A percentile compares a stretch with the other conserved stretches of the same genome.
Evolutionary conservation across 164 flowering plant species (phyloP).

Genomic region (Piper betle): DNA sequence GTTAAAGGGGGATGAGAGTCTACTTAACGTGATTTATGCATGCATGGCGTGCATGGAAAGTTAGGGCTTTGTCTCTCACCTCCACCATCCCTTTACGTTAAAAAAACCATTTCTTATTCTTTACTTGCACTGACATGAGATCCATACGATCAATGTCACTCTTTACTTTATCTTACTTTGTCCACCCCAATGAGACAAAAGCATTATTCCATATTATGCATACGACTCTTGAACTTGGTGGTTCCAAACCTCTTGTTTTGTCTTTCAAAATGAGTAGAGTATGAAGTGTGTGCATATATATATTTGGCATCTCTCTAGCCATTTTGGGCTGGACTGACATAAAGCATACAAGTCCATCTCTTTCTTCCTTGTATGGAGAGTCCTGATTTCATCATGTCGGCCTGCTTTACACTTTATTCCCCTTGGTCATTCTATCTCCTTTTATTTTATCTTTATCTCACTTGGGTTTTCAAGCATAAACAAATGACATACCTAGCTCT

Average conservation of each 20-base stretch:
- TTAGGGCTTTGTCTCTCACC: constrained; percentile 11
- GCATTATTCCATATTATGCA: constrained; percentile 22
- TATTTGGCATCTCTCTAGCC: not conserved
- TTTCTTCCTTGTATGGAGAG: constrained; percentile 28
- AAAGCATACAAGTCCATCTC: constrained; percentile 18
- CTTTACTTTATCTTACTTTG: constrained; percentile 20
- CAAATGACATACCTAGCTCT: not conserved
- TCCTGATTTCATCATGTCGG: constrained; percentile 23
- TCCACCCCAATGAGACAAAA: constrained; percentile 44
- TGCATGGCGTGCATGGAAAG: constrained; percentile 54
- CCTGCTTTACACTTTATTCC: constrained; percentile 61
- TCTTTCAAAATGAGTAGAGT: too few species aligned
- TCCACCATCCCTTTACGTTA: constrained; percentile 4
- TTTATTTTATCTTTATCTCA: not conserved
- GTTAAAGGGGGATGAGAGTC: constrained; percentile 1
- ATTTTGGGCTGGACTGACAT: not conserved
- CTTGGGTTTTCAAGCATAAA: not conserved
- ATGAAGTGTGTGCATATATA: too few species aligned
- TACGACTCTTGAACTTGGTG: not conserved
- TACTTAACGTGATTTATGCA: constrained; percentile 12
- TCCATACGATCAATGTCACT: constrained; percentile 12
- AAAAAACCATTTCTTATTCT: constrained; percentile 26
- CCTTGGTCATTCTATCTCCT: not conserved
- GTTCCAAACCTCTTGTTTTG: constrained; percentile 1
- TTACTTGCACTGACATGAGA: constrained; percentile 36